Evolutionary conservation across 2,329 filamentous ascomycete species (phyloP), one percentile per base, ranked within the genome.

Genomic region (Colletotrichum tropicale): DNA sequence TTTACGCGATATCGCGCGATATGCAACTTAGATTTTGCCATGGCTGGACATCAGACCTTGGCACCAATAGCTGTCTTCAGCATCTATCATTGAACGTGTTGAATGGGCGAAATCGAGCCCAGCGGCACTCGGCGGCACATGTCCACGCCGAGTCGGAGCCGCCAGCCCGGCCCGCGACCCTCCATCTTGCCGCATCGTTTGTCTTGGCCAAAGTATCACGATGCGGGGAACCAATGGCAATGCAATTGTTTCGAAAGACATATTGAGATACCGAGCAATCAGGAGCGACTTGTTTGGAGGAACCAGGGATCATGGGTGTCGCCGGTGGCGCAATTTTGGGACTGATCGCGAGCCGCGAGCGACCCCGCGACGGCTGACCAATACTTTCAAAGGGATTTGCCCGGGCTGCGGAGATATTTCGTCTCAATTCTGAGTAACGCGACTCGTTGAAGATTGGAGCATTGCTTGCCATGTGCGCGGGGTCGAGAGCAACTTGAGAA

Each of bases 291-390:
- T 8, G 28, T 36, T n/a, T 28, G 13, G 8, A 34, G 28, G 32
- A 34, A 24, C 18, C 36, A 61, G n/a, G 66, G 66, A 68, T 58
- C 52, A 68, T 38, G 24, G 71, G 56, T 67, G 32, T 43, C 36
- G 21, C 34, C 38, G 65, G 61, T 73, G 76, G 24, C 75, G 73
- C 68, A 43, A 70, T 76, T 76, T 72, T 76, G 76, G 69, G 12
- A 66, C 30, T 36, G 66, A 72, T 72, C 66, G 62, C 73, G 76
- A 70, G 52, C 52, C 30, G 61, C 21, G 34, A 61, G 52, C 10
- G 16, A 48, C 58, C 71, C 66, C 66, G 71, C 66, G 66, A 13
- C 21, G 43, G 43, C 10, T 16, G 52, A 24, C 66, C 71, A 71
- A 74, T 66, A 15, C 67, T 61, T 13, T 15, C 36, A 16, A 8